phyloP scores from a whole-genome alignment of 2,329 filamentous ascomycete species.

The Fusarium marasasianum region DNA sequence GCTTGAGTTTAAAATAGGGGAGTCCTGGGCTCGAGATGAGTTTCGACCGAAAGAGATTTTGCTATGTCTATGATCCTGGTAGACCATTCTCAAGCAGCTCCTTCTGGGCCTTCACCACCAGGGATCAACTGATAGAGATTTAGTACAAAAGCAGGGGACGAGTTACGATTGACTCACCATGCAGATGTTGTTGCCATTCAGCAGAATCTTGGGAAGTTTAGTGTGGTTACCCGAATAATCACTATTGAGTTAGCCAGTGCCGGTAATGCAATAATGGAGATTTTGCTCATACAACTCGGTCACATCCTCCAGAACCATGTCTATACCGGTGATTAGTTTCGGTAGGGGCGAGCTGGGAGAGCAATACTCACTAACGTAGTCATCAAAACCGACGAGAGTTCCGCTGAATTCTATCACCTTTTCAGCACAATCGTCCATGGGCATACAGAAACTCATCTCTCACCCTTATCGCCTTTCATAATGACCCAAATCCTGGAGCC shows the following conservation, averaged over 20 bases:
- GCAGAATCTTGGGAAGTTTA: conserved; percentile 90
- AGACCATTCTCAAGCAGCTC: conserved; percentile 34
- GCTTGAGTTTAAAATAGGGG: neutral
- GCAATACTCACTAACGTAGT: conserved; percentile 93
- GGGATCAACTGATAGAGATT: conserved; percentile 72
- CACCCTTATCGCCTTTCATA: conserved; percentile 99
- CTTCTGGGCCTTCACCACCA: conserved; percentile 75
- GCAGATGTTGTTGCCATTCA: conserved; percentile 99
- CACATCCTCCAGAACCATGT: conserved; percentile 98
- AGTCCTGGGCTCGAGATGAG: neutral
- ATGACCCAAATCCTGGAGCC: conserved; percentile 98
- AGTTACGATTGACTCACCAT: conserved; percentile 74
- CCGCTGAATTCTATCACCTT: conserved; percentile 84
- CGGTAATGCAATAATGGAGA: neutral
- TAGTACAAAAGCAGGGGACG: neutral
- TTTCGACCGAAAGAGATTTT: conserved; percentile 6
- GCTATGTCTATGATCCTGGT: neutral
- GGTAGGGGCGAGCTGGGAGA: too few species aligned
- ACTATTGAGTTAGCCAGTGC: conserved; percentile 58
- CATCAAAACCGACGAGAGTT: conserved; percentile 93
- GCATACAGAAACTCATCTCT: neutral
- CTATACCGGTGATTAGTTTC: conserved; percentile 58
- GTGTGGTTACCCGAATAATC: conserved; percentile 90
- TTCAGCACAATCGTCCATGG: conserved; percentile 14
- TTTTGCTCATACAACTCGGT: conserved; percentile 81